phyloP scores from a whole-genome alignment of 2,329 filamentous ascomycete genomes.

The Falciphora oryzae region DNA sequence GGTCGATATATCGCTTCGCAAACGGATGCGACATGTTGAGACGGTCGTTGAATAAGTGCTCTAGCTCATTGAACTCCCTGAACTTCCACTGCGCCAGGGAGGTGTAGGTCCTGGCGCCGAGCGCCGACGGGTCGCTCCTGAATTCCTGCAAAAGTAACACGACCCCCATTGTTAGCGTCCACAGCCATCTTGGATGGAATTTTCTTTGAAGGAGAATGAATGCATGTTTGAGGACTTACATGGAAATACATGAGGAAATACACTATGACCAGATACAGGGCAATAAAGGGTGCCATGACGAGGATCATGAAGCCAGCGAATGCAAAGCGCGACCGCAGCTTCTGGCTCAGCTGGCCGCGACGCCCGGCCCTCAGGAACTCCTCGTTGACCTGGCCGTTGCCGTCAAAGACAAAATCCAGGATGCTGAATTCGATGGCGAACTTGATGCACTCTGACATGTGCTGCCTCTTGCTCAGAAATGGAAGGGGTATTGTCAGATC shows the following conservation, averaged over 20 bases:
- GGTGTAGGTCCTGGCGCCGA: conserved; percentile 87
- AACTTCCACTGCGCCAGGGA: conserved; percentile 97
- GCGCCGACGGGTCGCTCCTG: conserved; percentile 82
- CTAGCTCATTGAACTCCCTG: conserved; percentile 93
- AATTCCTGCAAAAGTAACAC: conserved; percentile 61
- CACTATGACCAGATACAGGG: conserved; percentile 79
- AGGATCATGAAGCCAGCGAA: conserved; percentile 84
- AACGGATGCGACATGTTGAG: conserved; percentile 93
- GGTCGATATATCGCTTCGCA: conserved; percentile 85
- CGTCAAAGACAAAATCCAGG: conserved; percentile 90
- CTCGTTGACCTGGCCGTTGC: conserved; percentile 78
- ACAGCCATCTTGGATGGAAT: not conserved
- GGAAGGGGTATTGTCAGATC: conserved; percentile 83
- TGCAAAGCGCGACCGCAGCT: conserved; percentile 69
- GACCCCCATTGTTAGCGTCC: conserved; percentile 14
- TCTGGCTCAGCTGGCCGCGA: conserved; percentile 70
- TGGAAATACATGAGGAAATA: conserved; percentile 97
- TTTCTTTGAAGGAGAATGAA: too few relatives aligned
- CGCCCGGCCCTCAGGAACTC: conserved; percentile 81
- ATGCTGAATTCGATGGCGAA: conserved; percentile 91
- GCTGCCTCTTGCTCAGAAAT: conserved; percentile 69
- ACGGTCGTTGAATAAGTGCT: conserved; percentile 84
- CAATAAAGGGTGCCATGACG: conserved; percentile 77
- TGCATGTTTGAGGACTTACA: conserved; percentile 37
- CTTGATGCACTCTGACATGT: conserved; percentile 85